phyloP scores from a whole-genome alignment of 306 rosid genomes.

The Albizia julibrissin region DNA sequence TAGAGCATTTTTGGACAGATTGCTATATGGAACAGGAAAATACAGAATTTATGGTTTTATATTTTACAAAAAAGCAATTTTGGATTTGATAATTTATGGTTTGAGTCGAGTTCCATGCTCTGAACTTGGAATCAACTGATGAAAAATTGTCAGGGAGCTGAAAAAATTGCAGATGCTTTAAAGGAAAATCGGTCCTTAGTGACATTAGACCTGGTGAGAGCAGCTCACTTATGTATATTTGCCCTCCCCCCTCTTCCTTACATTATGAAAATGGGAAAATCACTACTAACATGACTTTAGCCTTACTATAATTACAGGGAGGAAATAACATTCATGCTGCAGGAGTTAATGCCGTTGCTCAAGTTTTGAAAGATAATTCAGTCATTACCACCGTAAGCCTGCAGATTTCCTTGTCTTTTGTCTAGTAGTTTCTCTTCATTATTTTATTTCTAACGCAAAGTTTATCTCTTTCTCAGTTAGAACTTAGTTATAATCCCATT shows the following conservation, averaged over 20 bases:
- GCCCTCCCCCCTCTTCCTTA: background rate
- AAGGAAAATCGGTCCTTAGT: slow-evolving; percentile 86
- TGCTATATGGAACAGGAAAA: background rate
- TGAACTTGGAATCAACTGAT: slow-evolving; percentile 3
- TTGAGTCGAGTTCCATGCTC: background rate
- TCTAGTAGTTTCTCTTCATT: slow-evolving; percentile 11
- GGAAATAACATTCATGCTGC: slow-evolving; percentile 82
- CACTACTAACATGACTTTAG: slow-evolving; percentile 35
- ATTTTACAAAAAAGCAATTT: background rate
- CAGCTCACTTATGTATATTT: slow-evolving; percentile 7
- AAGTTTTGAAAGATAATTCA: slow-evolving; percentile 84
- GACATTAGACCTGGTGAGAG: slow-evolving; percentile 79
- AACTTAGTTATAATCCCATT: slow-evolving; percentile 89
- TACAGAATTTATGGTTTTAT: too few relatives aligned
- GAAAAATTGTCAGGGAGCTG: slow-evolving; percentile 69
- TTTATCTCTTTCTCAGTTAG: slow-evolving; percentile 65
- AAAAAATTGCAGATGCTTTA: slow-evolving; percentile 79
- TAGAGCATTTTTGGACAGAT: background rate
- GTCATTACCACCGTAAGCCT: slow-evolving; percentile 72
- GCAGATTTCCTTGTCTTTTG: slow-evolving; percentile 11
- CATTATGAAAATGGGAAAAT: background rate
- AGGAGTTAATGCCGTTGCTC: slow-evolving; percentile 70
- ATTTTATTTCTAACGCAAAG: slow-evolving; percentile 12
- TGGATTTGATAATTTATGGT: background rate
- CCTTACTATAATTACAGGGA: slow-evolving; percentile 57